These are phyloP conservation scores for Colletotrichum abscissum DNA, from an alignment of 2,329 filamentous ascomycete genomes.

Conservation along the genomic window DNA sequence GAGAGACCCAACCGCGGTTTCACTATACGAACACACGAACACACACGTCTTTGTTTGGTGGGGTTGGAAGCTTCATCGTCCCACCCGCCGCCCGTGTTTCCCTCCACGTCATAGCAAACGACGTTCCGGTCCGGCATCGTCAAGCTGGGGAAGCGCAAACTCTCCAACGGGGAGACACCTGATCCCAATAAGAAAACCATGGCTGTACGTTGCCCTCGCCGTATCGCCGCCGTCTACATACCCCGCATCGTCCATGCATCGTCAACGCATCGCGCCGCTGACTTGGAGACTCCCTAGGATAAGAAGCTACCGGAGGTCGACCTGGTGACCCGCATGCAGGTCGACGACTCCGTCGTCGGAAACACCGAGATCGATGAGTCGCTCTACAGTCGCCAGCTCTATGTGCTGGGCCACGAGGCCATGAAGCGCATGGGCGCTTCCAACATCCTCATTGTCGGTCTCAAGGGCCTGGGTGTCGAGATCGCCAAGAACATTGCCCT, in stretches of 20 bases:
- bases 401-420: slow-evolving; percentile 79
- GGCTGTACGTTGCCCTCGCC: slow-evolving; percentile 60
- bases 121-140: slow-evolving; percentile 40
- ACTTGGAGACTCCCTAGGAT: slow-evolving; percentile 50
- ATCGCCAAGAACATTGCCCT: slow-evolving; percentile 99
- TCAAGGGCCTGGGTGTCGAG: slow-evolving; percentile 95
- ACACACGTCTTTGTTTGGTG: slow-evolving; percentile 40
- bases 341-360: slow-evolving; percentile 69
- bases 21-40: slow-evolving; percentile 3
- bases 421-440: slow-evolving; percentile 99
- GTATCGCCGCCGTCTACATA: not conserved
- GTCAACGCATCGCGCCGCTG: slow-evolving; percentile 21
- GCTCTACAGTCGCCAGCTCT: slow-evolving; percentile 80
- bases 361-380: slow-evolving; percentile 76
- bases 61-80: slow-evolving; percentile 49
- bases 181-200: slow-evolving; percentile 70
- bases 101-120: slow-evolving; percentile 37
- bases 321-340: slow-evolving; percentile 73
- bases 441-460: slow-evolving; percentile 89
- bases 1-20: slow-evolving; percentile 4
- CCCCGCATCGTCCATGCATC: slow-evolving; percentile 8
- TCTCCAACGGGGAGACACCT: slow-evolving; percentile 69
- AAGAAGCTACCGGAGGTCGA: slow-evolving; percentile 68
- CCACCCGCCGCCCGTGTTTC: slow-evolving; percentile 12
- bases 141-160: slow-evolving; percentile 76